Conservation (phyloP, 768 basidiomycete species). For the Termitomyces sp. region DNA sequence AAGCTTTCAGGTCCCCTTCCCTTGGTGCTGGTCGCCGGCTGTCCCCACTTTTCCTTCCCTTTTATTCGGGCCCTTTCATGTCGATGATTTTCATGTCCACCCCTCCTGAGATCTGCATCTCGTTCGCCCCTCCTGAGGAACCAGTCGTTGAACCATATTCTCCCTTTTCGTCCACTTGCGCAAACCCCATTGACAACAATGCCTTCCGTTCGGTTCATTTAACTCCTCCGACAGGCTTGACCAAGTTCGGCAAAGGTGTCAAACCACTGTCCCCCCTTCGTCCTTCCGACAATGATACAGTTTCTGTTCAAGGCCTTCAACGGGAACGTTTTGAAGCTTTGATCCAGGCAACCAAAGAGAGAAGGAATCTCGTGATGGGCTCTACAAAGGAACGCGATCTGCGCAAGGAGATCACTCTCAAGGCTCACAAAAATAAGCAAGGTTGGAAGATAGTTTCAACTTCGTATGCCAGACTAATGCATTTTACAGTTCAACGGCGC, state of each 20-base stretch:
- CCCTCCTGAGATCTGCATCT: slow-evolving; percentile 67
- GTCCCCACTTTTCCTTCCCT: slow-evolving; percentile 18
- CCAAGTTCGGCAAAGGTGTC: slow-evolving; percentile 26
- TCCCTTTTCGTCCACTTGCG: slow-evolving; percentile 41
- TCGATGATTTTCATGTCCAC: slow-evolving; percentile 38
- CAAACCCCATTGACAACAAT: slow-evolving; percentile 34
- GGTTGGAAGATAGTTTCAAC: slow-evolving; percentile 34
- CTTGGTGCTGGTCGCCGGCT: slow-evolving; percentile 50
- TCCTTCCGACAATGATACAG: slow-evolving; percentile 26
- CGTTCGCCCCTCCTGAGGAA: slow-evolving; percentile 56
- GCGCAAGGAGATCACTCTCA: slow-evolving; percentile 69
- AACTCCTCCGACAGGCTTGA: slow-evolving; percentile 44
- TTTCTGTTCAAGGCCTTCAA: slow-evolving; percentile 48
- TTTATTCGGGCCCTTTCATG: slow-evolving; percentile 13
- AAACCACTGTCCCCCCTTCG: slow-evolving; percentile 46
- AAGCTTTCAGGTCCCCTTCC: slow-evolving; percentile 3
- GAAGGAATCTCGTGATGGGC: slow-evolving; percentile 41
- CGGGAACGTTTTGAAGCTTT: slow-evolving; percentile 58
- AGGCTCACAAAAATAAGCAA: slow-evolving; percentile 69
- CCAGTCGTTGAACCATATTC: slow-evolving; percentile 50
- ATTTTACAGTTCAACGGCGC: slow-evolving; percentile 58
- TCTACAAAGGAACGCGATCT: slow-evolving; percentile 50
- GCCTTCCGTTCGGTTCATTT: slow-evolving; percentile 53
- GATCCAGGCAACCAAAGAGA: slow-evolving; percentile 55
- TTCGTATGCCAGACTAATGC: not conserved